These are phyloP conservation scores for Sapria himalayana DNA, from an alignment of 345 rosid species.

Conservation along the genomic window DNA sequence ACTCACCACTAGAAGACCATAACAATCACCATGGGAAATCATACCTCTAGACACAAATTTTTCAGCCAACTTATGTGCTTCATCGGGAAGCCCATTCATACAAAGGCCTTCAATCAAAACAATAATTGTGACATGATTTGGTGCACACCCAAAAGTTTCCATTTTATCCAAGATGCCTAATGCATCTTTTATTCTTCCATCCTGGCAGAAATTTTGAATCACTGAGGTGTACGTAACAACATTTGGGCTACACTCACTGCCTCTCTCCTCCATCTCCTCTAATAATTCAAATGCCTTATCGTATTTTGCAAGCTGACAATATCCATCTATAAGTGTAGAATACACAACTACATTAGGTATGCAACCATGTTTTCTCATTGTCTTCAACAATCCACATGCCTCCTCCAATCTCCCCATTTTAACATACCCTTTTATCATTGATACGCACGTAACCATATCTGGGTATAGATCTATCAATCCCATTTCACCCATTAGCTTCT, in stretches of 20 bases:
- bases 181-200: conserved; percentile 31
- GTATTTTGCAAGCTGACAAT: conserved; percentile 28
- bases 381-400: conserved; percentile 35
- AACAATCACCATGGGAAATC: conserved; percentile 42
- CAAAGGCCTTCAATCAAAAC: conserved; percentile 44
- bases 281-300: conserved; percentile 42
- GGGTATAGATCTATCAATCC: conserved; percentile 38
- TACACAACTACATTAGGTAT: conserved; percentile 37
- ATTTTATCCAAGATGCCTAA: conserved; percentile 47
- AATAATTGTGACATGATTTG: conserved; percentile 50
- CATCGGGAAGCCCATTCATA: conserved; percentile 22
- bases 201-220: conserved; percentile 39
- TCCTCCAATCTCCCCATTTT: conserved; percentile 34
- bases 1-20: conserved; percentile 36
- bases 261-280: conserved; percentile 51
- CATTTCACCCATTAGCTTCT: conserved; percentile 51
- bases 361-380: conserved; percentile 36
- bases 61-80: conserved; percentile 36
- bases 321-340: conserved; percentile 48
- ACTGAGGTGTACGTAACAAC: conserved; percentile 46
- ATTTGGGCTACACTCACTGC: conserved; percentile 33
- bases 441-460: conserved; percentile 35
- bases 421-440: conserved; percentile 51
- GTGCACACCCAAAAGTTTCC: conserved; percentile 33
- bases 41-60: conserved; percentile 27